Evolutionary conservation across 148 eudicot genomes (phyloP).

Genomic region (Chenopodium formosanum): DNA sequence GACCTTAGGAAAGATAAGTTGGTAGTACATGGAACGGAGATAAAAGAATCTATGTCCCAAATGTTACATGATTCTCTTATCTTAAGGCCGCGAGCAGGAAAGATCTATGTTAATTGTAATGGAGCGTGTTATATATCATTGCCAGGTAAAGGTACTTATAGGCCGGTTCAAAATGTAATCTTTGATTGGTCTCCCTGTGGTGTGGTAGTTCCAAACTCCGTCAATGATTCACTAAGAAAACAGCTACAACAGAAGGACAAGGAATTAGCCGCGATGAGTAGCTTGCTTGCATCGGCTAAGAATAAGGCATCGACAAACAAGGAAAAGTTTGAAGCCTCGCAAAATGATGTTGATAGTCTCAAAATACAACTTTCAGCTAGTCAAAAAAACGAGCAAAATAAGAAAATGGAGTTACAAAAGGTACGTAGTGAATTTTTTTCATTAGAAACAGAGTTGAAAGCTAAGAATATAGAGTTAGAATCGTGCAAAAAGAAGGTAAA

Average conservation of each 20-base stretch:
- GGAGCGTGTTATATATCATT: slow-evolving; percentile 13
- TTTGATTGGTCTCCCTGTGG: slow-evolving; percentile 25
- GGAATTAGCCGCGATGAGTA: background rate
- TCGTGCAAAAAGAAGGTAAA: background rate
- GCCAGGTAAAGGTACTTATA: background rate
- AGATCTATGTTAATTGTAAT: background rate
- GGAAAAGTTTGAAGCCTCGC: background rate
- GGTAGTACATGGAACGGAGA: slow-evolving; percentile 8
- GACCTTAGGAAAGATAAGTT: slow-evolving; percentile 8
- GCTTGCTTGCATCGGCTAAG: background rate
- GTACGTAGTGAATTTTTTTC: slow-evolving; percentile 2
- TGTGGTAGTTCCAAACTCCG: background rate
- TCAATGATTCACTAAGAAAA: background rate
- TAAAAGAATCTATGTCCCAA: slow-evolving; percentile 7
- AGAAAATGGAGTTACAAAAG: slow-evolving; percentile 10
- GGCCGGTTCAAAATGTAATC: slow-evolving; percentile 6
- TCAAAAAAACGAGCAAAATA: background rate
- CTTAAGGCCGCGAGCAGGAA: background rate
- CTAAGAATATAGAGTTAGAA: background rate
- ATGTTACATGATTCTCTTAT: slow-evolving; percentile 15
- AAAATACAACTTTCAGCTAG: background rate
- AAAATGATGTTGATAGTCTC: background rate
- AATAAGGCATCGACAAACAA: background rate
- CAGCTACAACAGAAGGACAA: background rate
- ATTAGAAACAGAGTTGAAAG: background rate